Conservation (phyloP, 2,329 filamentous ascomycete species). For the Phialocephala subalpina region DNA sequence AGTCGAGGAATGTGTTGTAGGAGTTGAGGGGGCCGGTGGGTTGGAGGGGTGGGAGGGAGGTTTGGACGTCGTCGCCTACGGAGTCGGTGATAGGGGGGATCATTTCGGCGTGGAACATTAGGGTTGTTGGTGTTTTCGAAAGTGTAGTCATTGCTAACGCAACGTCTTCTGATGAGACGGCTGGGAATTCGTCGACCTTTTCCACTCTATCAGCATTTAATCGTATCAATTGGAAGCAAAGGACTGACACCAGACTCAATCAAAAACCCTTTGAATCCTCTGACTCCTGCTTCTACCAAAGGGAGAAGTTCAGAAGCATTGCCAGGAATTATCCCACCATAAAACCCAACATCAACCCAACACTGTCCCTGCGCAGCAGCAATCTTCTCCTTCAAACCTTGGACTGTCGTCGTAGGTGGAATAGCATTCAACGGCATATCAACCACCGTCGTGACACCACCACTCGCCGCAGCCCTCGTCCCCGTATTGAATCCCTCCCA, state of each 20-base stretch:
- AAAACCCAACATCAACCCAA: conserved; percentile 99
- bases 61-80: conserved; percentile 78
- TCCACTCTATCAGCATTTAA: conserved; percentile 28
- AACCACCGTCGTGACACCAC: conserved; percentile 94
- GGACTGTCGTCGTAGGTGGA: conserved; percentile 90
- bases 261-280: conserved; percentile 97
- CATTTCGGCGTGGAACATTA: conserved; percentile 99
- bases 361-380: conserved; percentile 85
- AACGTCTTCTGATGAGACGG: conserved; percentile 83
- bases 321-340: conserved; percentile 92
- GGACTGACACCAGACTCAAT: conserved; percentile 90
- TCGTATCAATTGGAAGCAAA: background rate
- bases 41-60: conserved; percentile 71
- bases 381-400: conserved; percentile 84
- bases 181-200: conserved; percentile 94
- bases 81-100: conserved; percentile 85
- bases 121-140: conserved; percentile 81
- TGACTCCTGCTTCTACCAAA: conserved; percentile 84
- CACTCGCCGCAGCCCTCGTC: conserved; percentile 91
- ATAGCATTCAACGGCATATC: conserved; percentile 99
- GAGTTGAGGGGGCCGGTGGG: conserved; percentile 76
- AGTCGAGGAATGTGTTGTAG: conserved; percentile 92
- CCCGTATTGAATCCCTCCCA: conserved; percentile 99
- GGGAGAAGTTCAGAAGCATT: conserved; percentile 82
- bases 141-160: conserved; percentile 81